A percentile compares a stretch with the other conserved stretches of the same genome.
These are phyloP conservation scores for Fusarium zealandicum DNA, from an alignment of 2,329 filamentous ascomycete genomes.

Conservation along the genomic window DNA sequence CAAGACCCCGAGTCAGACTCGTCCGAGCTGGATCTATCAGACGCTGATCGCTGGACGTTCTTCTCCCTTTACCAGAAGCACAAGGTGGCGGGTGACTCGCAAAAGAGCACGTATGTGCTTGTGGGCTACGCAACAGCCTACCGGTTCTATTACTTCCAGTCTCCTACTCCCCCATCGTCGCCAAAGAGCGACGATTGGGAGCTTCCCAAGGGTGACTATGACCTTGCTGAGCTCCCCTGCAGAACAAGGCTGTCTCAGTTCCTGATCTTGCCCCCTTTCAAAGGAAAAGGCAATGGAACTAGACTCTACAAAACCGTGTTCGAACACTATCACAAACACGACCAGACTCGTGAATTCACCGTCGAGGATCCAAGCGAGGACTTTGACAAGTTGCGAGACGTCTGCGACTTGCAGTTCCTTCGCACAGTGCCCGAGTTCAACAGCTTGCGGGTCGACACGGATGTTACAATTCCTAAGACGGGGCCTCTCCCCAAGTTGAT, in stretches of 20 bases:
- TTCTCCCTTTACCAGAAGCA: slow-evolving; percentile 83
- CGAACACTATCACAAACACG: slow-evolving; percentile 68
- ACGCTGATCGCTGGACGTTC: slow-evolving; percentile 87
- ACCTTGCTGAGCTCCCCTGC: slow-evolving; percentile 70
- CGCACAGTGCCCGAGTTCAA: slow-evolving; percentile 65
- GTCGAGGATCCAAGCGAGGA: slow-evolving; percentile 92
- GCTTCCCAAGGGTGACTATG: slow-evolving; percentile 54
- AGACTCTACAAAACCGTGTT: slow-evolving; percentile 85
- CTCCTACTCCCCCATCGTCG: slow-evolving; percentile 53
- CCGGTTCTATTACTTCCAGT: slow-evolving; percentile 75
- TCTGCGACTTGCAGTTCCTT: slow-evolving; percentile 73
- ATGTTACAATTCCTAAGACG: slow-evolving; percentile 56
- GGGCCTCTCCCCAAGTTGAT: slow-evolving; percentile 60
- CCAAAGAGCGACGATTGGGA: slow-evolving; percentile 51
- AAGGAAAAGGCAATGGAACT: slow-evolving; percentile 79
- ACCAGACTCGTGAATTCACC: slow-evolving; percentile 81
- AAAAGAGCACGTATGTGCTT: slow-evolving; percentile 74
- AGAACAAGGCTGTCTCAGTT: slow-evolving; percentile 93
- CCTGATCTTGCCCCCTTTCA: slow-evolving; percentile 86
- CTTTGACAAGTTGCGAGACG: slow-evolving; percentile 81
- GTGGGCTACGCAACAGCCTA: slow-evolving; percentile 92
- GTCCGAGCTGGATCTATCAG: slow-evolving; percentile 70
- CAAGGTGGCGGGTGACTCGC: slow-evolving; percentile 48
- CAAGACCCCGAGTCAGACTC: slow-evolving; percentile 57
- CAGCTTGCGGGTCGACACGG: slow-evolving; percentile 61